Percentiles rank a stretch among this genome's conserved stretches.
These are phyloP conservation scores for Globisporangium splendens DNA, from an alignment of 352 stramenopile species.

Conservation along the genomic window DNA sequence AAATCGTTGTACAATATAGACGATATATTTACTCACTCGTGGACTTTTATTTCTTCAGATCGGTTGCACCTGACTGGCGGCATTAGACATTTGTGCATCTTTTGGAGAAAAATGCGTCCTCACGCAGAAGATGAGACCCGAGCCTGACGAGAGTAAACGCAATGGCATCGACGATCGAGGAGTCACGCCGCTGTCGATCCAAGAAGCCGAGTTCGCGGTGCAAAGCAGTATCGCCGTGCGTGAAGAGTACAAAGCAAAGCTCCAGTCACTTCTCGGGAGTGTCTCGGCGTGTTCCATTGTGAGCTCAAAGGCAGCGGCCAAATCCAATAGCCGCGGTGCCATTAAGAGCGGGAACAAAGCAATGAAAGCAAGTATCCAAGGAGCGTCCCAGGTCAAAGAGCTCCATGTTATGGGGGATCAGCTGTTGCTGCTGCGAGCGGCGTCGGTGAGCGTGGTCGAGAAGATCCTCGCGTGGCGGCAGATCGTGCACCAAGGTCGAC, in stretches of 20 bases:
- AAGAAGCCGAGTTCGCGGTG: slow-evolving; percentile 37
- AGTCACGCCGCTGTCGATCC: slow-evolving; percentile 6
- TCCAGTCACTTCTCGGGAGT: slow-evolving; percentile 1
- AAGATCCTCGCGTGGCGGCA: slow-evolving; percentile 36
- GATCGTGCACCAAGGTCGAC: slow-evolving; percentile 28
- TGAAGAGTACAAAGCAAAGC: slow-evolving; percentile 36
- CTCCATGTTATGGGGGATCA: slow-evolving; percentile 54
- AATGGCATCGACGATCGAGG: neutral
- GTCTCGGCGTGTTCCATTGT: neutral
- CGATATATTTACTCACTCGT: neutral
- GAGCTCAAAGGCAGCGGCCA: neutral
- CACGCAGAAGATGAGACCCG: neutral
- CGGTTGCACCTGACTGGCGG: neutral
- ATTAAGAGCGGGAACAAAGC: neutral
- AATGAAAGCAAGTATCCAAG: neutral
- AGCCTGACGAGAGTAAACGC: neutral
- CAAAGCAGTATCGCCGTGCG: slow-evolving; percentile 41
- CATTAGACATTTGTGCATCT: neutral
- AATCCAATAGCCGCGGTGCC: neutral
- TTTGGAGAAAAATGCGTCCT: neutral
- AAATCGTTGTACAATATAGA: neutral
- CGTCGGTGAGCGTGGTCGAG: slow-evolving; percentile 59
- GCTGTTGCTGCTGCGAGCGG: slow-evolving; percentile 42
- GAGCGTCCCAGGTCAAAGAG: slow-evolving; percentile 29
- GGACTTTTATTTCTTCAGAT: neutral